These are phyloP conservation scores for Clarireedia hainanense DNA, from an alignment of 2,329 filamentous ascomycete species.

Conservation along the genomic window DNA sequence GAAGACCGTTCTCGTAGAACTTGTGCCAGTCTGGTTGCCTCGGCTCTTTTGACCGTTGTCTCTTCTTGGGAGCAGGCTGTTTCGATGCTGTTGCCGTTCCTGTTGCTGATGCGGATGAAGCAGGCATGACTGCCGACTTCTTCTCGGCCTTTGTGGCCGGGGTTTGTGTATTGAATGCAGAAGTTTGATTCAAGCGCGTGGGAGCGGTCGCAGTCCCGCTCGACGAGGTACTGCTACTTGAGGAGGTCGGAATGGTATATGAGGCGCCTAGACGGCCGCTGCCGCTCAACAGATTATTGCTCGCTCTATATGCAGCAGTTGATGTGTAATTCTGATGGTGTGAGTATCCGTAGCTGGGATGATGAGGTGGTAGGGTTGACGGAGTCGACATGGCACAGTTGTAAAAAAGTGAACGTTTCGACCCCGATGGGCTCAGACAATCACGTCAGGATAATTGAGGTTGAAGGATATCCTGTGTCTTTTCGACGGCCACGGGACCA, in stretches of 20 bases:
- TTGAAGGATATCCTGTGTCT: neutral
- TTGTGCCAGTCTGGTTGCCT: constrained; percentile 68
- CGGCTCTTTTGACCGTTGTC: constrained; percentile 31
- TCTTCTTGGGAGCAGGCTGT: constrained; percentile 31
- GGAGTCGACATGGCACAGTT: constrained; percentile 64
- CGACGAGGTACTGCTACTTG: constrained; percentile 26
- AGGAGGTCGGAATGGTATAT: constrained; percentile 26
- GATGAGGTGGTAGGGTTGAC: constrained; percentile 63
- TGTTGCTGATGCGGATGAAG: constrained; percentile 19
- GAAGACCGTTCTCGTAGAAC: constrained; percentile 77
- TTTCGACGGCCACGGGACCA: neutral
- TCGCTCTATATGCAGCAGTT: constrained; percentile 43
- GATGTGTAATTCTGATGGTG: constrained; percentile 48
- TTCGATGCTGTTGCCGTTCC: constrained; percentile 10
- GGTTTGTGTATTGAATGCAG: constrained; percentile 9
- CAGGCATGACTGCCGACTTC: constrained; percentile 31
- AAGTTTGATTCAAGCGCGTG: constrained; percentile 18
- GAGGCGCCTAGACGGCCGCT: constrained; percentile 26
- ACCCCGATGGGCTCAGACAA: constrained; percentile 13
- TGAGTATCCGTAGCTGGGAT: constrained; percentile 55
- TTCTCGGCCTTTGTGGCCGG: constrained; percentile 17
- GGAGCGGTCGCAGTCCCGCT: constrained; percentile 20
- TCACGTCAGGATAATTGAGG: constrained; percentile 3
- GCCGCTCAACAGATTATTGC: constrained; percentile 30
- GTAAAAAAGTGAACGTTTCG: constrained; percentile 14